These are phyloP conservation scores for Ostreobium quekettii DNA, from an alignment of 139 green algal genomes.

Conservation along the genomic window DNA sequence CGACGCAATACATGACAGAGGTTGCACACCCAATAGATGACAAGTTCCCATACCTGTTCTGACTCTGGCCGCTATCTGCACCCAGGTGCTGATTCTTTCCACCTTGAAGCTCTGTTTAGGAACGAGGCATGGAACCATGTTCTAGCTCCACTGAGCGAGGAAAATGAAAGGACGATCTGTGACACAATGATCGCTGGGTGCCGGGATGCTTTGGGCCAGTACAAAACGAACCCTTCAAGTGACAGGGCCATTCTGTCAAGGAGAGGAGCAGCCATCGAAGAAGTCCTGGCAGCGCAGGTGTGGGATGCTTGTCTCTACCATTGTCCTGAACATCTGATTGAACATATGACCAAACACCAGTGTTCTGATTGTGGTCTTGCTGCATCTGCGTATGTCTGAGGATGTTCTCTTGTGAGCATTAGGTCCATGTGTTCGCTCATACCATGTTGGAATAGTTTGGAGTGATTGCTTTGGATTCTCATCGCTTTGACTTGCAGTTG, in stretches of 20 bases:
- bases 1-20: background rate
- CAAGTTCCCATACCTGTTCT: background rate
- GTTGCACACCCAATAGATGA: background rate
- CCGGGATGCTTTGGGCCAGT: constrained; percentile 2
- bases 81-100: constrained; percentile 70
- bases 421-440: too few relatives aligned
- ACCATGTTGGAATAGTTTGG: too few relatives aligned
- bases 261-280: background rate
- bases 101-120: constrained; percentile 83
- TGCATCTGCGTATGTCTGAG: too few relatives aligned
- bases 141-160: constrained; percentile 58
- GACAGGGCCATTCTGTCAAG: too few relatives aligned
- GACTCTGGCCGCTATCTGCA: background rate
- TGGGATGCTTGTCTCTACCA: too few relatives aligned
- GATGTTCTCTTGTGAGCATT: too few relatives aligned
- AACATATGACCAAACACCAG: too few relatives aligned
- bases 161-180: constrained; percentile 81
- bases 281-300: background rate
- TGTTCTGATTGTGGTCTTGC: too few relatives aligned
- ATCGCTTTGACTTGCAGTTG: too few relatives aligned
- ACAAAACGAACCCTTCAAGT: background rate
- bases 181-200: constrained; percentile 52
- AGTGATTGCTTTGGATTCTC: too few relatives aligned
- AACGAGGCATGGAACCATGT: constrained; percentile 68
- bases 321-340: too few relatives aligned